Percentiles rank a stretch among this genome's conserved stretches.
phyloP scores from a whole-genome alignment of 2,329 filamentous ascomycete genomes.

The Xylaria sp. region DNA sequence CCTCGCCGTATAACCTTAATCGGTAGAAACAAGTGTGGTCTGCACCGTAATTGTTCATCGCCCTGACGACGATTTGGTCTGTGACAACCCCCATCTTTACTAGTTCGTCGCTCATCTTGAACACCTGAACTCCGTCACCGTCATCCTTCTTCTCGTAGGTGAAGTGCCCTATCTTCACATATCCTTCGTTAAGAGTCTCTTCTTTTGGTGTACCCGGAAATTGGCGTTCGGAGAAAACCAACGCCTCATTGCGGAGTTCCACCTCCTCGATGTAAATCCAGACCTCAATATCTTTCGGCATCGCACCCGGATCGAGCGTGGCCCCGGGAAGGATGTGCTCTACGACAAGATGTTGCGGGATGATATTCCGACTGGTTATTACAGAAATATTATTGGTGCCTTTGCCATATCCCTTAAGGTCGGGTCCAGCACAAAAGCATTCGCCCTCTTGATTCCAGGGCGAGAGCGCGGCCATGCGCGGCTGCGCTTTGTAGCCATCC shows the following conservation, averaged over 20 bases:
- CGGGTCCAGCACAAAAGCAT: conserved; percentile 80
- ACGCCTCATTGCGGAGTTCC: conserved; percentile 52
- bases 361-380: conserved; percentile 64
- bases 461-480: conserved; percentile 67
- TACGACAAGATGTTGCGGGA: conserved; percentile 75
- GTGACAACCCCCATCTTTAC: conserved; percentile 59
- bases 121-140: conserved; percentile 61
- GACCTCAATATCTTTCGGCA: conserved; percentile 75
- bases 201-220: conserved; percentile 50
- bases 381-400: conserved; percentile 72
- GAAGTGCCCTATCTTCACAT: conserved; percentile 68
- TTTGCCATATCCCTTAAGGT: conserved; percentile 56
- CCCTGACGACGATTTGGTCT: conserved; percentile 63
- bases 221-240: conserved; percentile 56
- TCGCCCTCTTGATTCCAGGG: conserved; percentile 83
- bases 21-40: conserved; percentile 74
- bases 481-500: conserved; percentile 43
- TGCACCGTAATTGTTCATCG: conserved; percentile 67
- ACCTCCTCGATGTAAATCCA: conserved; percentile 68
- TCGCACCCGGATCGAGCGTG: conserved; percentile 68
- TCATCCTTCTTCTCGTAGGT: conserved; percentile 59
- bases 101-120: conserved; percentile 63
- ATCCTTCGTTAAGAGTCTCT: conserved; percentile 52
- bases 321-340: conserved; percentile 75
- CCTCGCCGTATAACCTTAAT: conserved; percentile 65